These are phyloP conservation scores for Trichopus zeylanicus DNA, from an alignment of 116 monocot species.

Conservation along the genomic window DNA sequence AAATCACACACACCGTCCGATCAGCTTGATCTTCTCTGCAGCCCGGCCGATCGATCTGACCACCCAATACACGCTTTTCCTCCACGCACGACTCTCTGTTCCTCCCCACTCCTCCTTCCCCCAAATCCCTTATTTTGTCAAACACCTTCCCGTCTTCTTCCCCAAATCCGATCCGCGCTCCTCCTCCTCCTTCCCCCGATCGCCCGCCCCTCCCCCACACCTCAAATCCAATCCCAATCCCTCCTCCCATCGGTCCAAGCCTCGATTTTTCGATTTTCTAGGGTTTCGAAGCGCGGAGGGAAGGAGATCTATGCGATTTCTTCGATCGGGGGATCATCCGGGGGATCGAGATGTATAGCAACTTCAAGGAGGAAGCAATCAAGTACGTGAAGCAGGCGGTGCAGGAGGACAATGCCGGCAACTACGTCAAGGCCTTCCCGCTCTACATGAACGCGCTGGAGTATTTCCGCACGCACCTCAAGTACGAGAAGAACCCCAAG, in stretches of 20 bases:
- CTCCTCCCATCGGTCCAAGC: background rate
- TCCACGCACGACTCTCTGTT: background rate
- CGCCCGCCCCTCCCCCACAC: background rate
- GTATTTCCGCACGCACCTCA: conserved; percentile 97
- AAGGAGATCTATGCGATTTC: background rate
- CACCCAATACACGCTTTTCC: background rate
- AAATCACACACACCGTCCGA: too few species aligned
- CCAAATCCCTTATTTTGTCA: background rate
- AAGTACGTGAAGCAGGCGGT: conserved; percentile 98
- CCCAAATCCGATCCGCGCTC: too few species aligned
- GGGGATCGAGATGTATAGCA: conserved; percentile 78
- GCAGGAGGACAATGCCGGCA: conserved; percentile 97
- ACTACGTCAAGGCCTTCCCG: conserved; percentile 96
- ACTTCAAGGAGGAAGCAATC: conserved; percentile 99
- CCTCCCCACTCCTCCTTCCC: background rate
- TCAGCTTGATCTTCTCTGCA: too few species aligned
- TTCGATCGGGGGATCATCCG: background rate
- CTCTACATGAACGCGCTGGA: conserved; percentile 99
- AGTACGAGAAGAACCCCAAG: conserved; percentile 99
- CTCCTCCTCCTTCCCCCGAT: background rate
- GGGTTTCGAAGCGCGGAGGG: background rate
- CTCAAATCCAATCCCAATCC: too few species aligned
- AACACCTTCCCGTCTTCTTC: background rate
- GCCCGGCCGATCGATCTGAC: too few species aligned
- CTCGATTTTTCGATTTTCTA: background rate